These are phyloP conservation scores for Pseudogymnoascus sp. DNA, from an alignment of 2,329 filamentous ascomycete species.

Conservation along the genomic window DNA sequence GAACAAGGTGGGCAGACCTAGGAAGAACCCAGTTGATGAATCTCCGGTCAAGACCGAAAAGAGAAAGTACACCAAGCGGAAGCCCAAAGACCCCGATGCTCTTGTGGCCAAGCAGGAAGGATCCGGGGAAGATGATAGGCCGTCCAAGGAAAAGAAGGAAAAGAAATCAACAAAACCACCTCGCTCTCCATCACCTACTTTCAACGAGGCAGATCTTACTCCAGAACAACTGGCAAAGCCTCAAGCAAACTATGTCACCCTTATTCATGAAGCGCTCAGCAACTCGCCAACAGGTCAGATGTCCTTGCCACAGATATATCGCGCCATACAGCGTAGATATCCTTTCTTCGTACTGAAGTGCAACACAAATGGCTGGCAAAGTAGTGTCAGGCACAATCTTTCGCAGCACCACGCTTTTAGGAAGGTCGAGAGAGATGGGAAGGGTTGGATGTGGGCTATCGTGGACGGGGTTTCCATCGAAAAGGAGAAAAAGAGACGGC, in stretches of 20 bases:
- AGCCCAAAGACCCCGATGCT: conserved; percentile 39
- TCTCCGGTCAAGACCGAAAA: conserved; percentile 48
- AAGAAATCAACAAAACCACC: conserved; percentile 38
- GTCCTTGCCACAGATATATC: conserved; percentile 52
- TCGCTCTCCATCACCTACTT: conserved; percentile 44
- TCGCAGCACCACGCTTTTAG: conserved; percentile 47
- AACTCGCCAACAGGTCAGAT: conserved; percentile 40
- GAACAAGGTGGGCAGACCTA: conserved; percentile 55
- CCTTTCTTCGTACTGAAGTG: conserved; percentile 48
- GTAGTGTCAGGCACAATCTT: conserved; percentile 54
- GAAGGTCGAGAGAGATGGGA: conserved; percentile 44
- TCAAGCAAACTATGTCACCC: conserved; percentile 45
- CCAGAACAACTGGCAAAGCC: conserved; percentile 66
- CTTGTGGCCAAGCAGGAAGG: conserved; percentile 43
- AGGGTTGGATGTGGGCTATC: conserved; percentile 49
- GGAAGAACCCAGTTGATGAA: conserved; percentile 56
- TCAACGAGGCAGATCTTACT: conserved; percentile 49
- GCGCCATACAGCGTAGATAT: conserved; percentile 47
- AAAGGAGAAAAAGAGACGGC: conserved; percentile 42
- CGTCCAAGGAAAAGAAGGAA: conserved; percentile 46
- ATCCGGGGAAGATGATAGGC: conserved; percentile 36
- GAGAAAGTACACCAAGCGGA: conserved; percentile 57
- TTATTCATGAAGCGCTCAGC: conserved; percentile 48
- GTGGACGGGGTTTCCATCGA: conserved; percentile 45
- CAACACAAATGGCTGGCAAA: conserved; percentile 50